Conservation (phyloP, 2,329 filamentous ascomycete genomes). For the Aspergillus hortae region DNA sequence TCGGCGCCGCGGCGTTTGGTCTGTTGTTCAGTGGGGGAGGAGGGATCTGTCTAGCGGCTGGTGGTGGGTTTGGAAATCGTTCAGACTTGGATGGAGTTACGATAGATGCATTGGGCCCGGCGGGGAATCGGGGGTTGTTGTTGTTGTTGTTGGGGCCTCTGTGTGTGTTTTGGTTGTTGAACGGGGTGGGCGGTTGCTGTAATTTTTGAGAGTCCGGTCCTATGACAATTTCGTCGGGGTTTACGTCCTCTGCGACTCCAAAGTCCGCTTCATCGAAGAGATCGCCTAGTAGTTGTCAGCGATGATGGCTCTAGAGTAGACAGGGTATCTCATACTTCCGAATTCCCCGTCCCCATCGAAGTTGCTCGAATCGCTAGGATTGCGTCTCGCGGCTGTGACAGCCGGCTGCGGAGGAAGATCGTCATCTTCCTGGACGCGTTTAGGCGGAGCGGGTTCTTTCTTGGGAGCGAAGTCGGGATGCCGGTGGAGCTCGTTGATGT, state of each 20-base stretch:
- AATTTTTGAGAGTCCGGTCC: conserved; percentile 30
- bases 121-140: conserved; percentile 11
- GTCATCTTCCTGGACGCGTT: conserved; percentile 45
- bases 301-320: neutral
- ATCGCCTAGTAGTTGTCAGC: conserved; percentile 39
- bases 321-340: conserved; percentile 33
- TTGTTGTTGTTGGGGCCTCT: conserved; percentile 15
- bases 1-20: conserved; percentile 16
- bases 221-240: conserved; percentile 73
- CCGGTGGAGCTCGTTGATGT: conserved; percentile 74
- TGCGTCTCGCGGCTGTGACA: conserved; percentile 26
- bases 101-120: conserved; percentile 20
- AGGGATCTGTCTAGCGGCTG: conserved; percentile 19
- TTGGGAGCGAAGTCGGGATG: conserved; percentile 70
- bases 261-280: conserved; percentile 78
- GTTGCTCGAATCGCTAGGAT: conserved; percentile 22
- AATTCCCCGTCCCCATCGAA: conserved; percentile 43
- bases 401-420: conserved; percentile 35
- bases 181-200: conserved; percentile 24
- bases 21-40: conserved; percentile 18
- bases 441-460: conserved; percentile 47
- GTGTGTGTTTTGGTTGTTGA: conserved; percentile 18
- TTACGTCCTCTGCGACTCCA: conserved; percentile 63
- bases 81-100: conserved; percentile 40
- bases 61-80: conserved; percentile 22